Percentiles rank a stretch among this genome's conserved stretches.
Evolutionary conservation across 495 filamentous ascomycete genomes (phyloP).

Genomic region (Tuber microsphaerosporum): DNA sequence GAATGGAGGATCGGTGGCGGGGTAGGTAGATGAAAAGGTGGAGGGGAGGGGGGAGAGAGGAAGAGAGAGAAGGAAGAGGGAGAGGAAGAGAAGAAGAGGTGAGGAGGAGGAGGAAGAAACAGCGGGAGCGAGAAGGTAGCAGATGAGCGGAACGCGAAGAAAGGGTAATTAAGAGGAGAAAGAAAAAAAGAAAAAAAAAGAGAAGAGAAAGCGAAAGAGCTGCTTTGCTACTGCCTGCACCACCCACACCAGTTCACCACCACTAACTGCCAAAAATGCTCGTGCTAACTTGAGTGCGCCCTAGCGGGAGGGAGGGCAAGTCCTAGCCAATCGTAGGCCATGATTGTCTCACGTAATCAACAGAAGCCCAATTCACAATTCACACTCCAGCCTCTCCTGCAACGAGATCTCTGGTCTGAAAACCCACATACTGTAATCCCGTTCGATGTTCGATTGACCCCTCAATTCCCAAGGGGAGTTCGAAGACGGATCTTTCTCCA

Average conservation of each 20-base stretch:
- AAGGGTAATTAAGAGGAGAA: conserved; percentile 5
- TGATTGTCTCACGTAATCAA: conserved; percentile 1
- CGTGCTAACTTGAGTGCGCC: not conserved
- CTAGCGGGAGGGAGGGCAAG: not conserved
- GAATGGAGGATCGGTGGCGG: conserved; percentile 4
- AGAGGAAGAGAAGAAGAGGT: conserved; percentile 20
- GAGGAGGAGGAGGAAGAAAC: conserved; percentile 17
- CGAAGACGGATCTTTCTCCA: not conserved
- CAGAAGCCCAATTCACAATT: not conserved
- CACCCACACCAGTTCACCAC: conserved; percentile 16
- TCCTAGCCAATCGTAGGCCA: not conserved
- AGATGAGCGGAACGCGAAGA: conserved; percentile 14
- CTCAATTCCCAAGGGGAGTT: not conserved
- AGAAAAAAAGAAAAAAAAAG: conserved; percentile 15
- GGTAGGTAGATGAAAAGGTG: not conserved
- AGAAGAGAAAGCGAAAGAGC: conserved; percentile 18
- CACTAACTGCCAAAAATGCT: conserved; percentile 3
- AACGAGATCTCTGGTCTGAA: not conserved
- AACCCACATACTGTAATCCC: not conserved
- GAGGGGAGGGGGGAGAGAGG: not conserved
- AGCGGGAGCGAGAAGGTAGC: conserved; percentile 16
- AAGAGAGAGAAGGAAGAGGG: not conserved
- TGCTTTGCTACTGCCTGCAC: conserved; percentile 20
- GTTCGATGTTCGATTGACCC: not conserved
- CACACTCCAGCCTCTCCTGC: not conserved